phyloP scores from a whole-genome alignment of 345 rosid species.

The Citrus trifoliata region DNA sequence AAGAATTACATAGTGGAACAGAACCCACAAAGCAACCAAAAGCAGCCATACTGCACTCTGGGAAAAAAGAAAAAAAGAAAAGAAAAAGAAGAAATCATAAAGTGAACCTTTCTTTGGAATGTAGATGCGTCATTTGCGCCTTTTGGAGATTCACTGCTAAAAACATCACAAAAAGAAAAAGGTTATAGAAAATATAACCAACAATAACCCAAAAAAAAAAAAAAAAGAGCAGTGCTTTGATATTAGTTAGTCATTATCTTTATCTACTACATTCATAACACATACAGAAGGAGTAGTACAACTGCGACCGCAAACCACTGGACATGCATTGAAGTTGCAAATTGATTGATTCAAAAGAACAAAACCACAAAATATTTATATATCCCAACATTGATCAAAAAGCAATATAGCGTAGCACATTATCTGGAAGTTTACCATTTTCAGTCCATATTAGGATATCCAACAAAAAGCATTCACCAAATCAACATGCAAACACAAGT shows the following conservation, averaged over 20 bases:
- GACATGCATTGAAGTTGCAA: no score
- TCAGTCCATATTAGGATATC: no score
- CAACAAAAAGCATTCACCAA: neutral
- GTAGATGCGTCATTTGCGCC: constrained; percentile 98
- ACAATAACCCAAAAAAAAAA: neutral
- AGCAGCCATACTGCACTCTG: neutral
- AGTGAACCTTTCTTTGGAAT: constrained; percentile 92
- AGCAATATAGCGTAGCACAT: no score
- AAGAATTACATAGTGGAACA: neutral
- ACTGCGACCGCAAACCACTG: no score
- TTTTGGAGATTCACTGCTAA: constrained; percentile 90
- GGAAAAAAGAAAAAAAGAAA: neutral
- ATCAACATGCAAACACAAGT: neutral
- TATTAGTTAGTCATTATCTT: neutral
- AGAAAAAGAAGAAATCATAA: neutral
- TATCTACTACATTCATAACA: neutral
- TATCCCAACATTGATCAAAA: no score
- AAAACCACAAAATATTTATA: no score
- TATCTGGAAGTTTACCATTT: no score
- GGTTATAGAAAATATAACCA: neutral
- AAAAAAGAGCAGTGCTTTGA: neutral
- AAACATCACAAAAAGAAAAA: constrained; percentile 4
- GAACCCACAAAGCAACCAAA: neutral
- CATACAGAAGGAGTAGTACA: no score
- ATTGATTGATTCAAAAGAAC: no score